Percentiles rank a stretch among this genome's conserved stretches.
These are phyloP conservation scores for Vigna trinervia DNA, from an alignment of 306 rosid species.

Conservation along the genomic window DNA sequence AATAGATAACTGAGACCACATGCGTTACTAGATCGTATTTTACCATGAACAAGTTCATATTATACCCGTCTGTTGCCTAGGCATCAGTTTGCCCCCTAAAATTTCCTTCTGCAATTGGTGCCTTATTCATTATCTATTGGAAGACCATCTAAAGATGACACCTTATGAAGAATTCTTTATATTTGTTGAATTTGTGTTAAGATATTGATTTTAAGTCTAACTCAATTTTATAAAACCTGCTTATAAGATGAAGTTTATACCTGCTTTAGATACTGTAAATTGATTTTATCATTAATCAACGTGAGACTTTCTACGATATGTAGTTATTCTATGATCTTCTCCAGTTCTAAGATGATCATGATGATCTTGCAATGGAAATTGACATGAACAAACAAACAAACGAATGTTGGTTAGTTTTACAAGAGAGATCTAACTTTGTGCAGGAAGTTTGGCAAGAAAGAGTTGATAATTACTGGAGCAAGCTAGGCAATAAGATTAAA, in stretches of 20 bases:
- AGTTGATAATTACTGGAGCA: slow-evolving; percentile 72
- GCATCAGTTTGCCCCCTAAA: not conserved
- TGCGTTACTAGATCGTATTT: slow-evolving; percentile 2
- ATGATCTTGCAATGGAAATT: too few species aligned
- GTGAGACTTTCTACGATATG: too few species aligned
- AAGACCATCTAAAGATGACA: slow-evolving; percentile 3
- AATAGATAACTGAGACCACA: not conserved
- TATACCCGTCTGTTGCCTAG: not conserved
- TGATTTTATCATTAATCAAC: too few species aligned
- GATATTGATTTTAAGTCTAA: too few species aligned
- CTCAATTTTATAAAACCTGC: too few species aligned
- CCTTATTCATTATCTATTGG: not conserved
- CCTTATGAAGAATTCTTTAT: not conserved
- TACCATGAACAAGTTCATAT: not conserved
- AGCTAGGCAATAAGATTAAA: slow-evolving; percentile 62
- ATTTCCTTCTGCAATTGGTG: not conserved
- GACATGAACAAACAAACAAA: not conserved
- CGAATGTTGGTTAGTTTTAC: not conserved
- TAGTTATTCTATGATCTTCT: slow-evolving; percentile 17
- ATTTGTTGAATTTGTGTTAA: not conserved
- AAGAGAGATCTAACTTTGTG: slow-evolving; percentile 37
- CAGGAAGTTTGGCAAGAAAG: slow-evolving; percentile 69
- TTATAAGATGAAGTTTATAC: too few species aligned
- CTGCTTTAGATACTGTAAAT: too few species aligned
- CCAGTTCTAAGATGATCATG: not conserved